Base-by-base conservation (phyloP, 768 basidiomycete species). In the Gloeophyllum trabeum region DNA sequence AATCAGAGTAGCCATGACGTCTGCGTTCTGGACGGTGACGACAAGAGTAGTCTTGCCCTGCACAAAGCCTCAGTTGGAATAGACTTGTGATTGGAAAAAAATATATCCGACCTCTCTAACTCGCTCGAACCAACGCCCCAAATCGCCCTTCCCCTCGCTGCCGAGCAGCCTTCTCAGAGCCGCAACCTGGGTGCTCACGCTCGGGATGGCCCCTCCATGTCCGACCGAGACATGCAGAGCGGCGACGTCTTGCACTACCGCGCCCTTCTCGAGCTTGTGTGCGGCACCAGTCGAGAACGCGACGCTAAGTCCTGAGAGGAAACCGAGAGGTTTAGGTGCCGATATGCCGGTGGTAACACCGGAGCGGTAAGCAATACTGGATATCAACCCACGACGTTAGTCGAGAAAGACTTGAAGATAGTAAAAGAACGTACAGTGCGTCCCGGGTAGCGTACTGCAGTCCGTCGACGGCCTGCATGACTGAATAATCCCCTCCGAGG, bases 271-370 rank as follows among this genome's bases (percentile, higher is more conserved):
- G 20, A 91, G 69, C 22, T 70, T 68, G 54, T 82, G 70, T 10
- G 58, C 56, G 0, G 79, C 76, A 1, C 75, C 75, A 1, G 75
- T 68, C 16, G 70, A 70, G 57, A 87, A 79, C 7, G 71, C 67
- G 4, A 73, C 69, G 13, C 78, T 73, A 26, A 88, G 54, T 0
- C 89, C 89, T 0, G 64, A 57, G 24, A 86, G 54, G 49, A 86
- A 73, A 5, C 80, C 73, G 5, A 39, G 16, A 2, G 73, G 66
- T 4, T 60, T 53, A 0, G 88, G 89, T 0, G 78, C 71, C 0
- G 71, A 66, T 12, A 91, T 65, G 1, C 71, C 82, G 1, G 68
- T 71, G 2, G 85, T 86, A 2, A 92, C 81, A 3, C 89, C 88
- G 5, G 69, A 60, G 16, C 75, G 75, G 52, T 87, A 84, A 0